Percentiles rank a stretch among this genome's conserved stretches.
These are phyloP conservation scores for Volvariella volvacea DNA, from an alignment of 1,284 basidiomycete genomes.

Conservation along the genomic window DNA sequence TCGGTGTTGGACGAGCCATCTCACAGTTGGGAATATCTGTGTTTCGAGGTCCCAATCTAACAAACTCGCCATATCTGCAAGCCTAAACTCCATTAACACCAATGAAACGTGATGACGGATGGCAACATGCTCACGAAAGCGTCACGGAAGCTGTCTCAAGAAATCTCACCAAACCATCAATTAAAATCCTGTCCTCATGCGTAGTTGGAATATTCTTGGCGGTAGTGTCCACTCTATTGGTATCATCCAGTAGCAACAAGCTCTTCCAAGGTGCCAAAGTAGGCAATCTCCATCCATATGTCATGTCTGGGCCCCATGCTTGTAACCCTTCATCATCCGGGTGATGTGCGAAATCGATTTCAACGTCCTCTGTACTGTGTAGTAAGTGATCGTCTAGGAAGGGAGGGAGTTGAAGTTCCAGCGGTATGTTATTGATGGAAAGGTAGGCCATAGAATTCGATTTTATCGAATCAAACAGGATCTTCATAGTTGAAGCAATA, in stretches of 20 bases:
- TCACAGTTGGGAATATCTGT: constrained; percentile 82
- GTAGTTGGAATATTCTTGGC: constrained; percentile 53
- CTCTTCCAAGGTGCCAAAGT: constrained; percentile 91
- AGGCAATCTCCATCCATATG: constrained; percentile 64
- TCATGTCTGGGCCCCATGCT: constrained; percentile 64
- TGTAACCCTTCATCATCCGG: constrained; percentile 42
- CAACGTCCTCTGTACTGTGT: constrained; percentile 55
- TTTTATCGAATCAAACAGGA: constrained; percentile 71
- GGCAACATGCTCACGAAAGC: constrained; percentile 44
- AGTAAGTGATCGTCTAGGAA: constrained; percentile 57
- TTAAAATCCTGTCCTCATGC: constrained; percentile 58
- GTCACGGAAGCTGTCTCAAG: constrained; percentile 61
- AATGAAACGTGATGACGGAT: constrained; percentile 1
- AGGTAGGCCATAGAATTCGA: constrained; percentile 66
- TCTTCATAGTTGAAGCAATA: constrained; percentile 69
- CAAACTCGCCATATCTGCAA: constrained; percentile 81
- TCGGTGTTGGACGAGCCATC: constrained; percentile 86
- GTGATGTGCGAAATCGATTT: constrained; percentile 28
- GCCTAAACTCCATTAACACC: constrained; percentile 31
- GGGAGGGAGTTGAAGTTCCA: constrained; percentile 80
- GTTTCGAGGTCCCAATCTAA: constrained; percentile 84
- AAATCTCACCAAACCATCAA: constrained; percentile 63
- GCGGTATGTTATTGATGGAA: constrained; percentile 65
- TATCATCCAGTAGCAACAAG: constrained; percentile 68
- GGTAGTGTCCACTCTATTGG: constrained; percentile 54